Base-by-base conservation (phyloP, 495 filamentous ascomycete species). In the Penicillium mononematosum region DNA sequence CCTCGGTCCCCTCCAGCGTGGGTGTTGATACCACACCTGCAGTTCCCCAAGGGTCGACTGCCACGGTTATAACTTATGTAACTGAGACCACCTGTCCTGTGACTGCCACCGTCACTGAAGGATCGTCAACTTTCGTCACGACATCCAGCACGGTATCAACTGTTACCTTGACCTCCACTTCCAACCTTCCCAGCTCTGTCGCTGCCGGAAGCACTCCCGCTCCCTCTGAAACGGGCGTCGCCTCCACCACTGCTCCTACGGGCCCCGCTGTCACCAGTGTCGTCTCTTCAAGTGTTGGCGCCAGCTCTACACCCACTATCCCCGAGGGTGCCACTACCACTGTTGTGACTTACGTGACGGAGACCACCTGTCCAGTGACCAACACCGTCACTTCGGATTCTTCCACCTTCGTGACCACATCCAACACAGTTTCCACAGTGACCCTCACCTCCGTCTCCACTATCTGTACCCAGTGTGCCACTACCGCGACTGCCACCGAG, bases 1-100 rank as follows among this genome's bases (percentile, higher is more conserved):
- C 58, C 20, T 34, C 62, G 12, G 44, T 57, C 10, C 43, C 63
- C 24, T 58, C 70, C 3, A 59, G 56, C 29, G 54, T 63, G 22
- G 29, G 29, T 32, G 41, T 49, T 24, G 42, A 29, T 9, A 56
- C 62, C 20, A 58, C 55, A 9, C 38, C 58, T 9, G 48, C 54
- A 1, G 20, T 41, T 14, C 56, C 57, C 9, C 61, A 66, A 16
- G 65, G 60, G 2, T 50, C 63, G 27, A 72, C 62, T 39, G 50
- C 54, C 34, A 72, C 64, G 14, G 56, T 70, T 22, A 61, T 73
- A 22, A 69, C 70, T 2, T 76, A 75, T 34, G 64, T 61, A 25
- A 74, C 72, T 52, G 69, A 76, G 27, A 77, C 78, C 20, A 75
- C 71, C 58, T 78, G 73, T 60, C 70, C 76, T 36, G 62, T 77